These are phyloP conservation scores for Wickerhamomyces bisporus DNA, from an alignment of 805 yeast genomes.

Conservation along the genomic window DNA sequence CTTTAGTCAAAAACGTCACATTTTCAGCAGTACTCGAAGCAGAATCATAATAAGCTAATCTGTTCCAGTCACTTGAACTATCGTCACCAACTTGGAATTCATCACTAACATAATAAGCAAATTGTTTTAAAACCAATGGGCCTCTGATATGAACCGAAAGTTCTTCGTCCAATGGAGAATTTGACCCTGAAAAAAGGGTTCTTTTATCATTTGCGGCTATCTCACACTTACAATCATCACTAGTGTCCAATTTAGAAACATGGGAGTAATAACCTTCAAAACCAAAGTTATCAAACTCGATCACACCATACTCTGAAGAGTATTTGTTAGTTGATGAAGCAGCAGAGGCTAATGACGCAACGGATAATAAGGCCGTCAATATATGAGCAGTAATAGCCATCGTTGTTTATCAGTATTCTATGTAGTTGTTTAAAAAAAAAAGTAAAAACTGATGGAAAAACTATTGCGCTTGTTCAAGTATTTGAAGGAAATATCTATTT, in stretches of 20 bases:
- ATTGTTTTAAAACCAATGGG: constrained; percentile 54
- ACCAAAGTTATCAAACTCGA: constrained; percentile 53
- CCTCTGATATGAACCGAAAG: constrained; percentile 78
- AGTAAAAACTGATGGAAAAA: no score
- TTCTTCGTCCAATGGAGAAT: constrained; percentile 64
- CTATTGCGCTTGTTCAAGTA: no score
- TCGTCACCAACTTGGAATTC: constrained; percentile 30
- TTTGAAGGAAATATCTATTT: no score
- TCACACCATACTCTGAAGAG: constrained; percentile 27
- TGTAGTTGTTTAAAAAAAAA: no score
- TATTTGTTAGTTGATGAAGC: constrained; percentile 8
- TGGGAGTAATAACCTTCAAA: constrained; percentile 46
- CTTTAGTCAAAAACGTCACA: constrained; percentile 62
- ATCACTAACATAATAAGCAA: constrained; percentile 54
- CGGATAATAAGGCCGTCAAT: constrained; percentile 2
- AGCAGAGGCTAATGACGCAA: constrained; percentile 6
- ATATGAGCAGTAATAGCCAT: no score
- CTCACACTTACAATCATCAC: constrained; percentile 39
- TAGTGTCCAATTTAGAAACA: constrained; percentile 39
- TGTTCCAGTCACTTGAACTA: constrained; percentile 45
- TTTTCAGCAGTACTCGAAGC: constrained; percentile 45
- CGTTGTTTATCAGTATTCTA: no score
- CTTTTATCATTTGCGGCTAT: constrained; percentile 36
- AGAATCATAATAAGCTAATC: constrained; percentile 57
- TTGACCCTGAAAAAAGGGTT: constrained; percentile 47